phyloP scores from a whole-genome alignment of 2,329 filamentous ascomycete genomes.

The Aspergillus pseudotamarii region DNA sequence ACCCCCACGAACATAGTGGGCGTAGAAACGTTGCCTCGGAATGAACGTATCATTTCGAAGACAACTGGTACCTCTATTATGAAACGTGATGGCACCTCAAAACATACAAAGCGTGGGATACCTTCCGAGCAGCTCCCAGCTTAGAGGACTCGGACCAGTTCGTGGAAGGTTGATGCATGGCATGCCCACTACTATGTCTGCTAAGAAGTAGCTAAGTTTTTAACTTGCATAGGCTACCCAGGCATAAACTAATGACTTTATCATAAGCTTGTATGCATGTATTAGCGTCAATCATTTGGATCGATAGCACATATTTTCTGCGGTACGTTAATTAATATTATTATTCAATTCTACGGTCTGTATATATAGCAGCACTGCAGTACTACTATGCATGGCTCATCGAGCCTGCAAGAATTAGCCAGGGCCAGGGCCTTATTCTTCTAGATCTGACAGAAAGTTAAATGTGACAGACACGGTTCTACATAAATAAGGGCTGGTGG shows the following conservation, averaged over 20 bases:
- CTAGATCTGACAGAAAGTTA: neutral
- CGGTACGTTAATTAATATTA: too few relatives aligned
- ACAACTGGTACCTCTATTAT: neutral
- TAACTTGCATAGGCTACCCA: neutral
- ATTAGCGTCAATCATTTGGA: neutral
- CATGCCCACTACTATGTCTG: neutral
- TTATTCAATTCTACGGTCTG: neutral
- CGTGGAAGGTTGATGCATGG: neutral
- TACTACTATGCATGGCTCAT: neutral
- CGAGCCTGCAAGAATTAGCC: neutral
- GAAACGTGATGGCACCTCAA: neutral
- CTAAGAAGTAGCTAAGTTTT: neutral
- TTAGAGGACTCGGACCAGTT: neutral
- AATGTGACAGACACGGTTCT: neutral
- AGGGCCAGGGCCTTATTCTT: neutral
- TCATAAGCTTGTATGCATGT: neutral
- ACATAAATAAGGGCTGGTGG: too few relatives aligned
- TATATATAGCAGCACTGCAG: neutral
- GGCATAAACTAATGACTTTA: neutral
- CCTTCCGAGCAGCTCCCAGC: neutral
- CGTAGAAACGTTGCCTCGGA: neutral
- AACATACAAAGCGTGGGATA: neutral
- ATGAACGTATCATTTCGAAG: neutral
- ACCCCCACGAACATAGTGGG: neutral
- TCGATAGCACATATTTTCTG: neutral